Base-by-base conservation (phyloP, 345 rosid species). In the Isatis tinctoria region DNA sequence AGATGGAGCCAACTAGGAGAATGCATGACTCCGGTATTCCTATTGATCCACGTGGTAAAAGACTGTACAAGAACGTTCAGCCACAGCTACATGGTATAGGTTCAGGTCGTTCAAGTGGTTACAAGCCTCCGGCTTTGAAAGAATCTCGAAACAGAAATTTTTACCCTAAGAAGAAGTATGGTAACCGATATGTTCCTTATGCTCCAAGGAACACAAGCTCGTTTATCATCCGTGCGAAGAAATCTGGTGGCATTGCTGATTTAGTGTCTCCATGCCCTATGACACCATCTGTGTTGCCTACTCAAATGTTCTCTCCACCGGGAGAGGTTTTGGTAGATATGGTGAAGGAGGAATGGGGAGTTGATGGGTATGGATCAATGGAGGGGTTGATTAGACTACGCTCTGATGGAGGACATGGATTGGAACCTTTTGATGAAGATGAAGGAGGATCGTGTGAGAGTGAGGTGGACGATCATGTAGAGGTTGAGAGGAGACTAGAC, bases 321-420 rank as follows among this genome's bases (percentile, higher is more conserved):
- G 84, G 88, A 74, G 97, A 95, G 85, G 89, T 87, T 0, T 78
- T 95, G 61, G 97, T 92, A 16, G 97, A 92, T 68, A 87, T 85
- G 92, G 99, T 97, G 0, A 90, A 92, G 82, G 97, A 95, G 72
- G 94, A 95, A 64, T 95, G 97, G 96, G 97, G 99, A 0, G 99
- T 95, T 69, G 97, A 95, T 80, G 97, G 97, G 10, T 95, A 95
- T 74, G 99, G 99, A 12, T 92, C 97, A 5, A 95, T 95, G 99
- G 89, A 95, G 73, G 99, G 99, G 16, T 53, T 92, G 81, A 92
- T 95, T 61, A 81, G 97, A 82, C 80, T 95, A 6, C 68, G 96
- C 33, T 89, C 90, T 14, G 86, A 85, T 12, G 60, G 36, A 27
- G 89, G 89, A 14, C 68, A 85, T 67, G 92, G 86, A 26, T 62